Conservation (phyloP, 225 moss, liverwort and hornwort genomes). For the Lunularia cruciata region DNA sequence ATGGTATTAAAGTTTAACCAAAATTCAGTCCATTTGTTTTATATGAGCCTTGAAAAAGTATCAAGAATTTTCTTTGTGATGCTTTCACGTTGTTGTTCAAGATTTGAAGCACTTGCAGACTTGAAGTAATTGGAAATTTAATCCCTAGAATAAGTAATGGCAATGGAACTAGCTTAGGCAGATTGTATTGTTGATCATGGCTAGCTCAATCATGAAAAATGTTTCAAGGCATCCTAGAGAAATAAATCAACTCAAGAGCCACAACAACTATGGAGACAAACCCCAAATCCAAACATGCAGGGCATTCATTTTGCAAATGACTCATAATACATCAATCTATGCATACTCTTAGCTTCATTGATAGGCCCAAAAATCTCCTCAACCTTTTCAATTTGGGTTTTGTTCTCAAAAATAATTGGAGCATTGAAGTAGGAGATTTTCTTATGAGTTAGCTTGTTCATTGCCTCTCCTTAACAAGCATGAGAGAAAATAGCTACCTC, state of each 20-base stretch:
- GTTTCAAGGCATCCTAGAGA: conserved; percentile 39
- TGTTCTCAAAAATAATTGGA: conserved; percentile 85
- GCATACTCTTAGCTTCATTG: conserved; percentile 89
- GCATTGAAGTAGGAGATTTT: conserved; percentile 97
- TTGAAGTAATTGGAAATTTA: too few species aligned
- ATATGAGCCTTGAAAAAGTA: too few species aligned
- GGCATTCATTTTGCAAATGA: neutral
- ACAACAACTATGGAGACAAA: too few species aligned
- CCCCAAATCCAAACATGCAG: neutral
- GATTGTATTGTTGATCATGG: too few species aligned
- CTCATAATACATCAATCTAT: neutral
- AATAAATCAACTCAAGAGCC: neutral
- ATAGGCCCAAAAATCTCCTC: conserved; percentile 98
- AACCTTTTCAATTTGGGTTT: conserved; percentile 91
- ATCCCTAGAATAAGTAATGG: too few species aligned
- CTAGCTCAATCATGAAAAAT: too few species aligned
- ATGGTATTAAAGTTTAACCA: too few species aligned
- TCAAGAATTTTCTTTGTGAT: too few species aligned
- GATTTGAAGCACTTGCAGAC: too few species aligned
- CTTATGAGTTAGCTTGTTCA: conserved; percentile 80
- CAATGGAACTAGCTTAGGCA: too few species aligned
- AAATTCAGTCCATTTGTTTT: too few species aligned
- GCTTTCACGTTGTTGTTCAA: too few species aligned
- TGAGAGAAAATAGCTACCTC: conserved; percentile 95
- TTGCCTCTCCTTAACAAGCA: conserved; percentile 97